Evolutionary conservation across 257 asterid genomes (phyloP), one percentile per base, ranked within the genome.

Genomic region (Capsicum pubescens): DNA sequence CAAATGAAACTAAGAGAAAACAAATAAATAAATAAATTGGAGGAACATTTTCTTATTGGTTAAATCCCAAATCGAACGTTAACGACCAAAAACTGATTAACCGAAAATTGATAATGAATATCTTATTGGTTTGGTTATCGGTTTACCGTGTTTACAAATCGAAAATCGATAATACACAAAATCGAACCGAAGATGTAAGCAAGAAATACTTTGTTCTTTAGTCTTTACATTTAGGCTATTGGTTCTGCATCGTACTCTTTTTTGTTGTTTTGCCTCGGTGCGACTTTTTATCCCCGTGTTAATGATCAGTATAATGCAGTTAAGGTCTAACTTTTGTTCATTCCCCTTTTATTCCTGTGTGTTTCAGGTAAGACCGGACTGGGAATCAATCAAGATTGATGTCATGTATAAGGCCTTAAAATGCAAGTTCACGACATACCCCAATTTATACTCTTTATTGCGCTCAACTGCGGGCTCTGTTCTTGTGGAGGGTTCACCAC

Each of bases 401-500:
- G 88, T 92, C 46, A 96, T 96, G 98, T 94, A 92, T 55, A 84
- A 84, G 59, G 98, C 97, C n/a, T 86, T 96, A 72, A 92, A 88
- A 87, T 90, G 95, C 87, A 96, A 96, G 84, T 96, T 96, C 90
- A 83, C 91, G 8, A 89, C 89, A 1, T 90, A 94, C 86, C 95
- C 97, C 2, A 83, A 92, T 82, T 82, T 94, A 59, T 87, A 84
- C 0, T 92, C 97, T 14, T 84, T 96, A 98, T 91, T 96, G 82
- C 89, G 92, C 35, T 92, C 95, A 6, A 96, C 97, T 7, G 91
- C 85, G 57, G 99, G 98, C 21, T 93, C 94, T n/a, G 98, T 94
- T 81, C 94, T 96, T 1, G 98, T 96, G 60, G 99, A 96, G 87
- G 95, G 97, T 46, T 94, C 99, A 12, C 99, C 99, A 0, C 98